phyloP scores from a whole-genome alignment of 1,284 basidiomycete species.

The Phlebopus sp. region DNA sequence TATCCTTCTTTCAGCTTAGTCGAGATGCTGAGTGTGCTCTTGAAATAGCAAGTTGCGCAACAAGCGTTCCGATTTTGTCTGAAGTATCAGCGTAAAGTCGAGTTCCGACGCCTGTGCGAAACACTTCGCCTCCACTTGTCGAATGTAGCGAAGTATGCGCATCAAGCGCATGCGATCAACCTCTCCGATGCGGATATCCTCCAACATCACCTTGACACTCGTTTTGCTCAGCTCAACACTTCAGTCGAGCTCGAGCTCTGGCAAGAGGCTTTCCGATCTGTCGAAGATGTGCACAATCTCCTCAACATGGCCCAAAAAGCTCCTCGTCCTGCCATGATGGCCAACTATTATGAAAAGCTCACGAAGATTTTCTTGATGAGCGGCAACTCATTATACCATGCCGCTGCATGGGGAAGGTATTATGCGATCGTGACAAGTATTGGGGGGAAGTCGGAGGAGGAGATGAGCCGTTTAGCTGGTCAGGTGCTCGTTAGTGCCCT shows the following conservation, averaged over 20 bases:
- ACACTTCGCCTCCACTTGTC: slow-evolving; percentile 93
- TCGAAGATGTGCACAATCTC: slow-evolving; percentile 97
- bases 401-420: slow-evolving; percentile 94
- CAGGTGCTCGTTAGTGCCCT: slow-evolving; percentile 93
- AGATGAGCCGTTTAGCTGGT: slow-evolving; percentile 81
- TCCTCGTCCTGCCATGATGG: slow-evolving; percentile 95
- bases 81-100: slow-evolving; percentile 92
- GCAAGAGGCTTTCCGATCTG: slow-evolving; percentile 99
- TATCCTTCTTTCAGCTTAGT: slow-evolving; percentile 3
- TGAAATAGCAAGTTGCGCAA: slow-evolving; percentile 83
- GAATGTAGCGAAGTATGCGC: slow-evolving; percentile 94
- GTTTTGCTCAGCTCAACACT: slow-evolving; percentile 97
- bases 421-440: slow-evolving; percentile 66
- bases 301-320: slow-evolving; percentile 92
- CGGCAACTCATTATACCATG: slow-evolving; percentile 93
- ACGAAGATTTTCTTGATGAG: slow-evolving; percentile 95
- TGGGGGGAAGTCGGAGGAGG: slow-evolving; percentile 72
- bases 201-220: slow-evolving; percentile 96
- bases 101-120: slow-evolving; percentile 97
- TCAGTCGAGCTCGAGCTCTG: slow-evolving; percentile 98
- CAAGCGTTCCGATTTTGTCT: slow-evolving; percentile 98
- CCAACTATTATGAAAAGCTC: slow-evolving; percentile 98
- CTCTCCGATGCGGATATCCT: slow-evolving; percentile 95
- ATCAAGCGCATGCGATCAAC: slow-evolving; percentile 97
- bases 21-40: background rate